phyloP scores from a whole-genome alignment of 148 eudicot species.

The Vaccinium myrtillus region DNA sequence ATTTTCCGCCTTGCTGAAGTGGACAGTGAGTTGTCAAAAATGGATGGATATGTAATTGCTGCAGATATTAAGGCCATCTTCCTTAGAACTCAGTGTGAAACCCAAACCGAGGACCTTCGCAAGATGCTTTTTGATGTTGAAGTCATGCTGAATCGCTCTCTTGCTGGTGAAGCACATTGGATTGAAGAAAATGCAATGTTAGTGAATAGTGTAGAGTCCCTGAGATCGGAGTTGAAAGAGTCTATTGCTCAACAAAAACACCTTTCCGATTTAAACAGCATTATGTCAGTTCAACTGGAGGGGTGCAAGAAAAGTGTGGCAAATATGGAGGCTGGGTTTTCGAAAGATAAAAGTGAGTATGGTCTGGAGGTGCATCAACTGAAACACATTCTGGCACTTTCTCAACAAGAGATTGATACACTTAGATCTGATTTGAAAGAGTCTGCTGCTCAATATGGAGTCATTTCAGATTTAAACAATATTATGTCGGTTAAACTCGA shows the following conservation, averaged over 20 bases:
- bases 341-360: slow-evolving; percentile 23
- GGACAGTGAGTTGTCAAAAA: slow-evolving; percentile 36
- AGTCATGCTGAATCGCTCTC: slow-evolving; percentile 34
- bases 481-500: slow-evolving; percentile 39
- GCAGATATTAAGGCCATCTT: slow-evolving; percentile 50
- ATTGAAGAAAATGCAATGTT: slow-evolving; percentile 45
- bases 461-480: slow-evolving; percentile 41
- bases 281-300: slow-evolving; percentile 38
- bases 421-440: slow-evolving; percentile 32
- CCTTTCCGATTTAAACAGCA: slow-evolving; percentile 42
- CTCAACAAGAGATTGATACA: slow-evolving; percentile 42
- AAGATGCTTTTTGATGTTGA: slow-evolving; percentile 34
- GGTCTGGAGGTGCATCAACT: slow-evolving; percentile 20
- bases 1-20: slow-evolving; percentile 21
- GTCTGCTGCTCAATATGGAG: slow-evolving; percentile 36
- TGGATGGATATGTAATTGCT: slow-evolving; percentile 43
- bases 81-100: slow-evolving; percentile 47
- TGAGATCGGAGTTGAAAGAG: slow-evolving; percentile 48
- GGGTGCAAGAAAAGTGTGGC: slow-evolving; percentile 35
- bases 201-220: slow-evolving; percentile 31
- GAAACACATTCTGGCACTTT: slow-evolving; percentile 15
- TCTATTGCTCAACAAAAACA: slow-evolving; percentile 36
- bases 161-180: slow-evolving; percentile 41
- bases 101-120: slow-evolving; percentile 40
- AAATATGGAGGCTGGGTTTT: slow-evolving; percentile 25